These are phyloP conservation scores for Carex kokanica DNA, from an alignment of 176 grass and related monocot species.

Conservation along the genomic window DNA sequence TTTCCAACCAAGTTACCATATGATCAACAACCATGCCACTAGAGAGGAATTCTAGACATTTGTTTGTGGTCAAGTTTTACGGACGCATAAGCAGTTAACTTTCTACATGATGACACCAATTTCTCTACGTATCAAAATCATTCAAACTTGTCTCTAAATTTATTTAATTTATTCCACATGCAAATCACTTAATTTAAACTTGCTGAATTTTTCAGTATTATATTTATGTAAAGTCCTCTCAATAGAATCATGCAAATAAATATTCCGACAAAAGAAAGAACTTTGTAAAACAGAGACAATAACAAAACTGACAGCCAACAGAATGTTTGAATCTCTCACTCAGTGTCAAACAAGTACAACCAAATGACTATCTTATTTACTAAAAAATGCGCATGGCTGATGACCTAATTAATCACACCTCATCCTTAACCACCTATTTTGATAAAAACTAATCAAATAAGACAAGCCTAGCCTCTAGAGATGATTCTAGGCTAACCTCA, in stretches of 20 bases:
- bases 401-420: constrained; percentile 14
- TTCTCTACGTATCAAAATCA: too few relatives aligned
- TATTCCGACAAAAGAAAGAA: neutral
- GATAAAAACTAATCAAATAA: neutral
- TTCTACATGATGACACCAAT: too few relatives aligned
- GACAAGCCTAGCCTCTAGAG: neutral
- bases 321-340: neutral
- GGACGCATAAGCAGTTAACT: neutral
- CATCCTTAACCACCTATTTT: constrained; percentile 20
- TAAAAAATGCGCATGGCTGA: constrained; percentile 3
- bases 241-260: neutral
- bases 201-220: neutral
- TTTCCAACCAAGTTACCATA: neutral
- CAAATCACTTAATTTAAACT: neutral
- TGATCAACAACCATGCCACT: neutral
- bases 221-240: neutral
- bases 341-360: neutral
- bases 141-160: neutral
- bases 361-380: neutral
- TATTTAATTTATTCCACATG: neutral
- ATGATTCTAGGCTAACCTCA: neutral
- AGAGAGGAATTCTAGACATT: neutral
- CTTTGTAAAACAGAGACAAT: neutral
- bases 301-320: constrained; percentile 22
- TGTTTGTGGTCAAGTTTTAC: neutral